phyloP scores from a whole-genome alignment of 306 rosid species.

The Bauhinia variegata region DNA sequence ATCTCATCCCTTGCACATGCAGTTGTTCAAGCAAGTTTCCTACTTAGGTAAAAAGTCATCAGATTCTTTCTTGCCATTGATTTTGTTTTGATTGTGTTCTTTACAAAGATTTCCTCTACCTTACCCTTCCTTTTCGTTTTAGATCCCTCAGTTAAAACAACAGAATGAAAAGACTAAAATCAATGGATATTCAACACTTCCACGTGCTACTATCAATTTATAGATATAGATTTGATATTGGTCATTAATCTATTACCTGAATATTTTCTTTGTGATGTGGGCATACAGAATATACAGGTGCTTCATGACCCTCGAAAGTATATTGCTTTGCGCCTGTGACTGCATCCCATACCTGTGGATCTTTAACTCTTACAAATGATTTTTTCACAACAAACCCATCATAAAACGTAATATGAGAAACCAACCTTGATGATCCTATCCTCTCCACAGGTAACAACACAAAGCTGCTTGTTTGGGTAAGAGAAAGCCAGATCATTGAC shows the following conservation, averaged over 20 bases:
- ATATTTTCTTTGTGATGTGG: constrained; percentile 97
- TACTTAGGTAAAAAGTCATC: constrained; percentile 8
- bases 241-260: constrained; percentile 59
- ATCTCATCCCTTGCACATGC: constrained; percentile 24
- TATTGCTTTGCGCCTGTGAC: constrained; percentile 70
- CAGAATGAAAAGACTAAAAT: not conserved
- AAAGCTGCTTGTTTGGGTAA: constrained; percentile 93
- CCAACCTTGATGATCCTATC: constrained; percentile 97
- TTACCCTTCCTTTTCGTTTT: not conserved
- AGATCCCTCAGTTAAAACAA: constrained; percentile 1
- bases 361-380: constrained; percentile 31
- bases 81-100: not conserved
- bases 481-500: constrained; percentile 98
- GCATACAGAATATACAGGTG: constrained; percentile 91
- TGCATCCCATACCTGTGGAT: constrained; percentile 95
- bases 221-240: not conserved
- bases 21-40: constrained; percentile 13
- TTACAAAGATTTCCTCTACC: not conserved
- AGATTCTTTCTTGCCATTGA: not conserved
- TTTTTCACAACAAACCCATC: constrained; percentile 29
- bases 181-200: not conserved
- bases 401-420: constrained; percentile 33
- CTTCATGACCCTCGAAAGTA: constrained; percentile 93
- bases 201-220: not conserved
- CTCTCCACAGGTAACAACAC: constrained; percentile 93